Percentiles rank a stretch among this genome's conserved stretches.
Evolutionary conservation across 164 flowering plant genomes (phyloP).

Genomic region (Chloranthus sessilifolius): DNA sequence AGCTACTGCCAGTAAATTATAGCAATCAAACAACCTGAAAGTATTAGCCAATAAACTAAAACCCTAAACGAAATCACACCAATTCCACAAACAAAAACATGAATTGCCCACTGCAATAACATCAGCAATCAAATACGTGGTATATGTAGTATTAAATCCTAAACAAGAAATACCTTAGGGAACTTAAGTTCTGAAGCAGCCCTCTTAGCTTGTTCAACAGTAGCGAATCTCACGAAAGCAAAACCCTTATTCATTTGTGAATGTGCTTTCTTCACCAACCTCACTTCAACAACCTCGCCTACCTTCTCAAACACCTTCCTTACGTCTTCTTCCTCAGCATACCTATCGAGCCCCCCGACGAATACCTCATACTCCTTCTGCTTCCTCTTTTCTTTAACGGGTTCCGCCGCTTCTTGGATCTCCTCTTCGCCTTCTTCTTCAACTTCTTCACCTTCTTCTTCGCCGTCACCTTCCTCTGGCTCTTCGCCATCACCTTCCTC

Average conservation of each 20-base stretch:
- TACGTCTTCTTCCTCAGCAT: constrained; percentile 23
- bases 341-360: constrained; percentile 23
- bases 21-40: too few species aligned
- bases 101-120: background rate
- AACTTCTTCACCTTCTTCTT: constrained; percentile 1
- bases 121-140: background rate
- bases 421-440: constrained; percentile 2
- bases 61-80: background rate
- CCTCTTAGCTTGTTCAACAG: constrained; percentile 19
- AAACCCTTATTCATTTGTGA: constrained; percentile 22
- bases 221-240: constrained; percentile 26
- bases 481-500: background rate
- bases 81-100: background rate
- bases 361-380: constrained; percentile 22
- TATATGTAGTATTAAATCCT: background rate
- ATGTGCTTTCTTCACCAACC: constrained; percentile 15
- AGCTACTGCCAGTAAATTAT: too few species aligned
- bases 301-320: constrained; percentile 12
- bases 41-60: too few species aligned
- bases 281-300: constrained; percentile 22
- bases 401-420: background rate
- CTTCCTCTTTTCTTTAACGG: constrained; percentile 12
- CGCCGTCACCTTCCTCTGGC: constrained; percentile 1
- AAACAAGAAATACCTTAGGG: constrained; percentile 8
- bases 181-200: constrained; percentile 18